Conservation (phyloP, 2,329 filamentous ascomycete genomes). For the Helminthosporium solani region DNA sequence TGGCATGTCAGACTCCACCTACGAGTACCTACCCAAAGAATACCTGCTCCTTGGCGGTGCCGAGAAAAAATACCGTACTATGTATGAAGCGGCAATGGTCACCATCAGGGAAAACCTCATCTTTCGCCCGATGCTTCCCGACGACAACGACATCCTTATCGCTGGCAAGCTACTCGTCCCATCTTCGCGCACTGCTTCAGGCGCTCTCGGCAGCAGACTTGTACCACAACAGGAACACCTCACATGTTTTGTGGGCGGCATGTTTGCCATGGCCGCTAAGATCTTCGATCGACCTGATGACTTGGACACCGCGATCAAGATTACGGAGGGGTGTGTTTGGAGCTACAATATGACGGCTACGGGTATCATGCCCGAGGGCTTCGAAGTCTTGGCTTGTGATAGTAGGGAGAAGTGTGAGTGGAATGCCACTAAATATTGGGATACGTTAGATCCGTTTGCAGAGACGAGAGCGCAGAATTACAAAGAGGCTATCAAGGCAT, state of each 20-base stretch:
- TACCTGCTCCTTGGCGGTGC: conserved; percentile 50
- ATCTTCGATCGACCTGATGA: conserved; percentile 59
- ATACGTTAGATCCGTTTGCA: conserved; percentile 40
- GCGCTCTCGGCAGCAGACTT: conserved; percentile 17
- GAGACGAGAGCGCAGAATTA: conserved; percentile 30
- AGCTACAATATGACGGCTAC: conserved; percentile 58
- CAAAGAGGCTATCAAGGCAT: conserved; percentile 36
- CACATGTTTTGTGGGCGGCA: conserved; percentile 69
- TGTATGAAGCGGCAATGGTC: conserved; percentile 57
- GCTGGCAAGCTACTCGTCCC: conserved; percentile 40
- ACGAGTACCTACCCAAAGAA: conserved; percentile 51
- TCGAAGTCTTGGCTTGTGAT: conserved; percentile 52
- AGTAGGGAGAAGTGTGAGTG: conserved; percentile 45
- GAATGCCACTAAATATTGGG: conserved; percentile 49
- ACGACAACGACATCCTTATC: conserved; percentile 49
- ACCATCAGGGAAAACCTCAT: conserved; percentile 50
- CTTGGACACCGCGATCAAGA: conserved; percentile 56
- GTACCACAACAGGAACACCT: conserved; percentile 58
- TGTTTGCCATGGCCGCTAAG: conserved; percentile 66
- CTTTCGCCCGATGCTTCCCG: conserved; percentile 53
- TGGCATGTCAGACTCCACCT: conserved; percentile 45
- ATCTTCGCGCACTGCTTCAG: conserved; percentile 27
- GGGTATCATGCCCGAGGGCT: conserved; percentile 63
- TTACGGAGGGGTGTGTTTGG: conserved; percentile 65
- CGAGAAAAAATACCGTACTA: conserved; percentile 50